Base-by-base conservation (phyloP, 805 yeast genomes). In the Kodamaea restingae region DNA sequence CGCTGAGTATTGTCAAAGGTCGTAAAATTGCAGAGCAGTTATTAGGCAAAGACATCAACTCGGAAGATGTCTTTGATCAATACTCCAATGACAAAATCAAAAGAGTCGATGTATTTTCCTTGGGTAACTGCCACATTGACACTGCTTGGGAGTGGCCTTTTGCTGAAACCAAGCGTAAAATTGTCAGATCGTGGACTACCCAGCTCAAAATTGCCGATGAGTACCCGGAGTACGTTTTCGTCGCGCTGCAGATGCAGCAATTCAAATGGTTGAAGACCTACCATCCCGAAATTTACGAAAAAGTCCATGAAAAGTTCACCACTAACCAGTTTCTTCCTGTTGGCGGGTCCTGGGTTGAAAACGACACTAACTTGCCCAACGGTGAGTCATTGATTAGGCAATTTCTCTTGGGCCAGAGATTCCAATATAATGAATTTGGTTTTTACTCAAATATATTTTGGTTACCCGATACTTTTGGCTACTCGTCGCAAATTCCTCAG, bases 81-180 rank as follows among this genome's bases (percentile, higher is more conserved):
- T 33, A 28, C 27, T 50, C 60, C 6, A 70, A 73, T 44, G 67
- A 70, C 20, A 65, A 41, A 39, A 55, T 39, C 51, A 61, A 41
- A 17, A 39, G 60, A 18, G 61, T 76, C 42, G 80, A 82, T 41
- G 96, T 90, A 8, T 83, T 69, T 60, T 95, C 86, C 7, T 74
- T 93, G 48, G 98, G 98, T 31, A 86, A 93, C 58, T 93, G 98
- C 59, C 98, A 90, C 60, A 90, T 90, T 50, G 98, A 91, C 55
- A 91, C 98, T 12, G 98, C 98, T 11, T 91, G 98, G 98, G 71
- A 88, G 42, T 91, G 98, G 98, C 98, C 97, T n/a, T 91, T 84
- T 69, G 97, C 95, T 2, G 97, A 93, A 58, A 88, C 98, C 1
- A 82, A 85, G 51, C 76, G 98, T 38, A 91, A 91, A 56, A 78